Base-by-base conservation (phyloP, 805 yeast species). In the Saturnispora serradocipensis region DNA sequence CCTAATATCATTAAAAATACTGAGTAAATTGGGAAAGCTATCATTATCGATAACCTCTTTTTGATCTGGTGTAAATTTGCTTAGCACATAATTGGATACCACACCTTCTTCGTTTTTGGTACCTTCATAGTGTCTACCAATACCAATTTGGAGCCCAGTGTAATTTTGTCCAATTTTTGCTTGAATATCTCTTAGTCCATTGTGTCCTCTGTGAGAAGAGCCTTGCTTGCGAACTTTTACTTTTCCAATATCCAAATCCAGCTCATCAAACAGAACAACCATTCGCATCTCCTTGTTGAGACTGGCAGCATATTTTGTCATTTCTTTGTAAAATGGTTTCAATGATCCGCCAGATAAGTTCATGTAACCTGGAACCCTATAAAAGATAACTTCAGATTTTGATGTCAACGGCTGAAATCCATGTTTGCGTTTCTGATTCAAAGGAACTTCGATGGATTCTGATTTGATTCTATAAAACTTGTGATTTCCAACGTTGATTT, bases 201-300 rank as follows among this genome's bases (percentile, higher is more conserved):
- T 88, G 60, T 90, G 98, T 0, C 96, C 97, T 44, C 93, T 71
- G 15, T 81, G 73, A 43, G 87, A 77, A 0, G 84, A 72, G 1
- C 79, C 76, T 13, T 80, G 82, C 16, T 68, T 70, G 45, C 91
- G 72, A 1, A 84, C 63, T 59, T 84, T 84, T 20, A 81, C 70
- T 49, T 78, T 76, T 0, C 97, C 97, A 3, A 82, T 57, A 0
- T 76, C 77, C 13, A 82, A 62, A 53, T 81, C 83, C 44, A 89
- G 63, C 57, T 90, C 97, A 63, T 90, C 97, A 62, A 87, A 95
- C 1, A 89, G 59, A 0, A 88, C 76, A 1, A 88, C 72, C 53
- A 81, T 68, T 8, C 61, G 67, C 2, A 76, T 71, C 47, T 72
- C 61, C 45, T 59, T 60, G 6, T 58, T 58, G 8, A 58, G 42